Percentiles rank a stretch among this genome's conserved stretches.
Conservation (phyloP, 2,329 filamentous ascomycete genomes). For the Paraconiothyrium sp. region DNA sequence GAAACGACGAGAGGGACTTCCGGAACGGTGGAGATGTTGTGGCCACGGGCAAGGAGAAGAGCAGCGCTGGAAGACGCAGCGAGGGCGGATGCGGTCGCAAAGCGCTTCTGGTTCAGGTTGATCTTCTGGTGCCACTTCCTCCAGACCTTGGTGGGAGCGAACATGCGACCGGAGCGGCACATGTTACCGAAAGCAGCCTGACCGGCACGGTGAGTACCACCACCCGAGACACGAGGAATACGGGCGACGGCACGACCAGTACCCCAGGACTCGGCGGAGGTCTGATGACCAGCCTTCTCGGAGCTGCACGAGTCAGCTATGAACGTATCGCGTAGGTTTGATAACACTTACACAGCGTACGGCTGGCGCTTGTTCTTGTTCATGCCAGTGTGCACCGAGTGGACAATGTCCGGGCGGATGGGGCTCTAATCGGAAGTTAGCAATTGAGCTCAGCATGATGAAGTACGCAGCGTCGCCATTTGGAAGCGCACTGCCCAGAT, state of each 20-base stretch:
- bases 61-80: conserved; percentile 95
- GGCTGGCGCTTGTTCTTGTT: conserved; percentile 99
- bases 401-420: conserved; percentile 98
- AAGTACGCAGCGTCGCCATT: neutral
- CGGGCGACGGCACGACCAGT: conserved; percentile 97
- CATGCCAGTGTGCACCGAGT: conserved; percentile 98
- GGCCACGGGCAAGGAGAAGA: conserved; percentile 95
- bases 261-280: conserved; percentile 99
- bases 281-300: conserved; percentile 99
- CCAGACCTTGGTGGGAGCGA: conserved; percentile 99
- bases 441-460: neutral
- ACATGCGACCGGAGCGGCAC: conserved; percentile 99
- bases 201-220: conserved; percentile 99
- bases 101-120: conserved; percentile 98
- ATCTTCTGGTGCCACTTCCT: conserved; percentile 99
- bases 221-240: conserved; percentile 99
- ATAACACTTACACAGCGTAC: conserved; percentile 81
- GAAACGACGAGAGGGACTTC: conserved; percentile 98
- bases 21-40: conserved; percentile 89
- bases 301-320: conserved; percentile 40
- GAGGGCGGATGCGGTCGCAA: conserved; percentile 96
- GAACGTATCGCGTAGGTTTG: conserved; percentile 10
- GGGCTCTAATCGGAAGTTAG: conserved; percentile 64
- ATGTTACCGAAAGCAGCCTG: conserved; percentile 99
- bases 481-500: neutral